Evolutionary conservation across 495 filamentous ascomycete species (phyloP), one percentile per base, ranked within the genome.

Genomic region (Echria macrotheca): DNA sequence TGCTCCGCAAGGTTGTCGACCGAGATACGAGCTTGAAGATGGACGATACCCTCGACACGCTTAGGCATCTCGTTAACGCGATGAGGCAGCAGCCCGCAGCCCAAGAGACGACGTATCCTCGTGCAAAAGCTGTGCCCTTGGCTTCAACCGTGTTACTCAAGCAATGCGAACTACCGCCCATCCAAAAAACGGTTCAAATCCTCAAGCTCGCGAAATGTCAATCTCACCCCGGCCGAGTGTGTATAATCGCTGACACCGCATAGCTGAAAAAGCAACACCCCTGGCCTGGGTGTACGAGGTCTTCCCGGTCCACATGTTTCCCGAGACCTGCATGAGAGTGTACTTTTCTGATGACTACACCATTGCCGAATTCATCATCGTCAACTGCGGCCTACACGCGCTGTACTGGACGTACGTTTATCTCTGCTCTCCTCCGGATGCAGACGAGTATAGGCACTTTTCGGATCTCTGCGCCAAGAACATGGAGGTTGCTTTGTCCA

Each of bases 301-400:
- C 25, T 55, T 81, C 8, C 61, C 68, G 8, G 50, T 77, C 14
- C 68, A 76, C 1, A 68, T 69, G 28, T 78, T 84, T 38, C 67
- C 68, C 4, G 72, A 76, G 5, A 73, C 69, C 25, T 83, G 78
- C 50, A 74, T 75, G 2, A 65, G 69, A 24, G 63, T 81, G 0
- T 84, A 80, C 50, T 79, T 83, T 26, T 73, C 73, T 0, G 75
- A 80, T 3, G 70, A 79, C 2, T 69, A 70, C 43, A 70, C 75
- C 0, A 65, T 72, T 11, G 66, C 73, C 0, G 72, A 69, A 0
- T 78, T 79, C 36, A 73, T 82, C 28, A 65, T 74, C 9, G 71
- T 78, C 0, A 80, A 78, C 47, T 69, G 77, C 14, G 69, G 74
- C 0, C 66, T 85, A 0, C 76, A 78, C 28, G 71, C 75, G 46